Evolutionary conservation across 345 rosid species (phyloP).

Genomic region (Eucalyptus pauciflora): DNA sequence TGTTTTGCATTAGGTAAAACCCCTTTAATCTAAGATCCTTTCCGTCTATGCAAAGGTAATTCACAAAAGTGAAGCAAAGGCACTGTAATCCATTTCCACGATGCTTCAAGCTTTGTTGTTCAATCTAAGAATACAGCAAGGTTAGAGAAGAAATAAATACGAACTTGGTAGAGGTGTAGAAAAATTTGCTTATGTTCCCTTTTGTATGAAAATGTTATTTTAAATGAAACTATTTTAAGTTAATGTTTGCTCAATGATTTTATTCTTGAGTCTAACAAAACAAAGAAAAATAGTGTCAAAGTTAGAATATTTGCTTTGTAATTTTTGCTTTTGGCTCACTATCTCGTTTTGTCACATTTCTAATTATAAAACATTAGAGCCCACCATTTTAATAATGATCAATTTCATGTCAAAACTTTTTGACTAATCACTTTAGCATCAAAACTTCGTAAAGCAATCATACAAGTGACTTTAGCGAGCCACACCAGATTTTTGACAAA

Average conservation of each 20-base stretch:
- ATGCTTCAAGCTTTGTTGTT: background rate
- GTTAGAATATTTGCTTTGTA: background rate
- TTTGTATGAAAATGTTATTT: background rate
- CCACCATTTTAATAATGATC: background rate
- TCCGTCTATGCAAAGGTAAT: background rate
- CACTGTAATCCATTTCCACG: background rate
- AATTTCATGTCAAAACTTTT: background rate
- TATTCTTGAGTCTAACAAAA: background rate
- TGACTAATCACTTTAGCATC: background rate
- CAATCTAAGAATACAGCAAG: background rate
- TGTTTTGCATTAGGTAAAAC: background rate
- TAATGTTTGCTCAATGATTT: background rate
- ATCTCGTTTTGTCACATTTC: background rate
- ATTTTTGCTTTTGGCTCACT: background rate
- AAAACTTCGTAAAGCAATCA: background rate
- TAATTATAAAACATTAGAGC: rapidly evolving
- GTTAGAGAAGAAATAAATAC: background rate
- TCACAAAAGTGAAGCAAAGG: background rate
- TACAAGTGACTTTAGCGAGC: background rate
- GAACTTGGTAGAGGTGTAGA: background rate
- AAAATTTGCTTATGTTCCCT: background rate
- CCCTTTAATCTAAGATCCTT: too few species aligned
- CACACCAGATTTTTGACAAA: background rate
- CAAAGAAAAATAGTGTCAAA: background rate
- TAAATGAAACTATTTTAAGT: background rate